phyloP scores from a whole-genome alignment of 805 yeast species.

The Saccharomycopsis amapae region DNA sequence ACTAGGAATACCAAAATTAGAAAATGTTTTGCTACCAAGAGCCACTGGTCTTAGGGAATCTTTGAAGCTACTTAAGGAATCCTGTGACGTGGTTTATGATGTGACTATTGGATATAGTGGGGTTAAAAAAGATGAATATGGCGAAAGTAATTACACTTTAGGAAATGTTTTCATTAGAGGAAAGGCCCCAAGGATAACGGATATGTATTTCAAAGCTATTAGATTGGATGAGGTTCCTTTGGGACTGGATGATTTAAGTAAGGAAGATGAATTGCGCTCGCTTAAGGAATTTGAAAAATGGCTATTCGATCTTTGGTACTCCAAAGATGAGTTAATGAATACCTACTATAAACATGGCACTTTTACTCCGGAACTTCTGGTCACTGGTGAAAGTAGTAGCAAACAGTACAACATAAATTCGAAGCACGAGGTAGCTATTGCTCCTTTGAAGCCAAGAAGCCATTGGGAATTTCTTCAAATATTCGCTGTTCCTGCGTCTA shows the following conservation, averaged over 20 bases:
- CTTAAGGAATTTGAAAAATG: constrained; percentile 58
- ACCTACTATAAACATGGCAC: constrained; percentile 48
- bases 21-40: constrained; percentile 75
- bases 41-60: constrained; percentile 69
- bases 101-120: constrained; percentile 80
- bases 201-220: constrained; percentile 56
- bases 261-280: constrained; percentile 34
- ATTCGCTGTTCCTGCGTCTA: constrained; percentile 13
- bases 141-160: constrained; percentile 71
- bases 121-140: constrained; percentile 52
- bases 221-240: constrained; percentile 58
- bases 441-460: constrained; percentile 12
- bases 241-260: constrained; percentile 33
- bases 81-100: constrained; percentile 64
- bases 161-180: constrained; percentile 60
- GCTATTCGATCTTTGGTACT: constrained; percentile 67
- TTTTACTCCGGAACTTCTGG: constrained; percentile 27
- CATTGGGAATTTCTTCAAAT: constrained; percentile 9
- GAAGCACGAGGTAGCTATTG: constrained; percentile 12
- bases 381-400: neutral
- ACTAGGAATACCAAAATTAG: constrained; percentile 40
- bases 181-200: constrained; percentile 58
- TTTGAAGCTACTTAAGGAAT: constrained; percentile 45
- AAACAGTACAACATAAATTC: neutral
- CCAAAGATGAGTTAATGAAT: constrained; percentile 70